phyloP scores from a whole-genome alignment of 78 protist genomes.

The Mantamonas sphyraenae region DNA sequence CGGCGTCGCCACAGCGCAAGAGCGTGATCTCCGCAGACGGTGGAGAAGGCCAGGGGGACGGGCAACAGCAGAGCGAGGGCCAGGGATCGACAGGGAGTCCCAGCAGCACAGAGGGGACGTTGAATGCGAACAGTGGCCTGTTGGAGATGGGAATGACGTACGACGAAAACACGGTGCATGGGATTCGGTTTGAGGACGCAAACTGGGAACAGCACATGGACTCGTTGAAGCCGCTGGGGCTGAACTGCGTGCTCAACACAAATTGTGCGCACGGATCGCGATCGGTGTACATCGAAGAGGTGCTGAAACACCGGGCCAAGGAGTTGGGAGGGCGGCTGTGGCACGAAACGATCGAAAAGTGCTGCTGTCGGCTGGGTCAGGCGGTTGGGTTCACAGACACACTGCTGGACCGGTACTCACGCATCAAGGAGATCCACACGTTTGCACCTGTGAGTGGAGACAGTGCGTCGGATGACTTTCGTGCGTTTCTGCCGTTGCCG shows the following conservation, averaged over 20 bases:
- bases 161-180: constrained; percentile 1
- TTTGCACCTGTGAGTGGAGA: no score
- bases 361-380: constrained; percentile 1
- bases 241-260: neutral
- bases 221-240: constrained; percentile 1
- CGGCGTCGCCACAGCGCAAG: no score
- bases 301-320: constrained; percentile 3
- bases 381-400: neutral
- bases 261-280: neutral
- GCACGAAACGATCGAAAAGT: neutral
- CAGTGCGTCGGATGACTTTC: no score
- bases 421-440: neutral
- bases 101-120: no score
- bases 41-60: no score
- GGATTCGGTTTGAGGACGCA: neutral
- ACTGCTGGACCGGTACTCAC: neutral
- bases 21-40: no score
- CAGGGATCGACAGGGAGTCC: no score
- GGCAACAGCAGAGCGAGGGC: no score
- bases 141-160: neutral
- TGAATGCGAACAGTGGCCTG: no score
- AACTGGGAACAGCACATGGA: neutral
- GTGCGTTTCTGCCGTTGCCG: no score
- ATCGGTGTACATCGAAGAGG: neutral
- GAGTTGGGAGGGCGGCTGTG: no score